phyloP scores from a whole-genome alignment of 106 monocot genomes.

The Dendrobium chrysotoxum region DNA sequence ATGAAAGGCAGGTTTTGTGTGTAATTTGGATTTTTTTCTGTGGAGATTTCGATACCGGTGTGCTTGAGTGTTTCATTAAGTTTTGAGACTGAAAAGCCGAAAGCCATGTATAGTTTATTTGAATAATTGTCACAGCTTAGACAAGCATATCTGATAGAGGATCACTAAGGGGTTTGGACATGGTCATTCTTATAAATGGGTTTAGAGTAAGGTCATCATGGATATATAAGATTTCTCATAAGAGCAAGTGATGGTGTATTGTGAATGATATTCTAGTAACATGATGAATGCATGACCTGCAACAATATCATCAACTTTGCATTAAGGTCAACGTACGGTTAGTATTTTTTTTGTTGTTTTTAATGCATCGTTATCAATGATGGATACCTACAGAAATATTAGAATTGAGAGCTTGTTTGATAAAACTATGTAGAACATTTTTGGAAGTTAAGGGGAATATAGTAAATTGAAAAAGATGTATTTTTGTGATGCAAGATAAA shows the following conservation, averaged over 20 bases:
- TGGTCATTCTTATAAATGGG: neutral
- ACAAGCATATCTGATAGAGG: neutral
- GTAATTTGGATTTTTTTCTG: neutral
- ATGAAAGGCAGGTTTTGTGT: neutral
- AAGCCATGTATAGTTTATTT: neutral
- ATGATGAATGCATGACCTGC: neutral
- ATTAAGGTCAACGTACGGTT: neutral
- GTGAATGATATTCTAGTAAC: neutral
- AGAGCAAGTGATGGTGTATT: neutral
- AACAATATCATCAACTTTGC: neutral
- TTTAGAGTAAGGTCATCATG: too few species aligned
- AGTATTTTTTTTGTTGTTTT: too few species aligned
- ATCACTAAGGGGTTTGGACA: neutral
- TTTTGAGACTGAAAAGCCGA: neutral
- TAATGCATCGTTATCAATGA: too few species aligned
- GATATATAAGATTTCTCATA: neutral
- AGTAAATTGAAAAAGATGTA: too few species aligned
- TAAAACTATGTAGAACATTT: too few species aligned
- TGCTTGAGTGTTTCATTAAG: neutral
- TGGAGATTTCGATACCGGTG: neutral
- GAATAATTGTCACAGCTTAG: neutral
- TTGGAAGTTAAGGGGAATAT: too few species aligned
- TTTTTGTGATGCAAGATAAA: too few species aligned
- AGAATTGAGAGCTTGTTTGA: too few species aligned
- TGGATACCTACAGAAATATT: too few species aligned